Evolutionary conservation across 495 filamentous ascomycete genomes (phyloP).

Genomic region (Penicillium canescens): DNA sequence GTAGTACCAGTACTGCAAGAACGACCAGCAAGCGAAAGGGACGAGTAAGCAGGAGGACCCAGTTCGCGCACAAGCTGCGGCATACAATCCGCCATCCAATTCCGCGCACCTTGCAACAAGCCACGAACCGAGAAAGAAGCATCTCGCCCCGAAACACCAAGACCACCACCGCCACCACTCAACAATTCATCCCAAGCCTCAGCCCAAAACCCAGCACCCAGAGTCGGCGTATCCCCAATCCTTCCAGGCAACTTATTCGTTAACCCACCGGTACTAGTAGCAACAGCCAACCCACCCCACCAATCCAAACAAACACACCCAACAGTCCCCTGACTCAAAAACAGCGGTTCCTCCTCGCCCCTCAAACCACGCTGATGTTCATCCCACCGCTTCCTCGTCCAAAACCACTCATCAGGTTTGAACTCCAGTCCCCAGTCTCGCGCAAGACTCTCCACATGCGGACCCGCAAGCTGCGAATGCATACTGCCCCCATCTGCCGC

Average conservation of each 20-base stretch:
- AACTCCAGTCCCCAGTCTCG: slow-evolving; percentile 66
- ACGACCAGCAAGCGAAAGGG: not conserved
- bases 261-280: slow-evolving; percentile 84
- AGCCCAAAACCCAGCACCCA: slow-evolving; percentile 89
- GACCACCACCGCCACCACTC: not conserved
- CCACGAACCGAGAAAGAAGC: not conserved
- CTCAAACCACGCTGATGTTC: slow-evolving; percentile 72
- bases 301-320: slow-evolving; percentile 79
- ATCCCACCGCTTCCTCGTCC: slow-evolving; percentile 76
- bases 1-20: not conserved
- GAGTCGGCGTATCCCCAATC: slow-evolving; percentile 84
- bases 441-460: slow-evolving; percentile 66
- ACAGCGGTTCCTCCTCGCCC: slow-evolving; percentile 32
- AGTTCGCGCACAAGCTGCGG: slow-evolving; percentile 31
- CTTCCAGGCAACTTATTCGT: slow-evolving; percentile 87
- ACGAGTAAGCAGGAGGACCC: slow-evolving; percentile 7
- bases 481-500: slow-evolving; percentile 45
- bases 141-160: not conserved
- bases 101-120: slow-evolving; percentile 1
- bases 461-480: slow-evolving; percentile 69
- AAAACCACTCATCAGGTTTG: slow-evolving; percentile 73
- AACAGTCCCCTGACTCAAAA: slow-evolving; percentile 72
- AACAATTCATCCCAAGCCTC: slow-evolving; percentile 67
- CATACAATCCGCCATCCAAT: slow-evolving; percentile 51
- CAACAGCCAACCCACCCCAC: slow-evolving; percentile 70